phyloP scores from a whole-genome alignment of 208 protist genomes.

The Trypanosoma rangeli region DNA sequence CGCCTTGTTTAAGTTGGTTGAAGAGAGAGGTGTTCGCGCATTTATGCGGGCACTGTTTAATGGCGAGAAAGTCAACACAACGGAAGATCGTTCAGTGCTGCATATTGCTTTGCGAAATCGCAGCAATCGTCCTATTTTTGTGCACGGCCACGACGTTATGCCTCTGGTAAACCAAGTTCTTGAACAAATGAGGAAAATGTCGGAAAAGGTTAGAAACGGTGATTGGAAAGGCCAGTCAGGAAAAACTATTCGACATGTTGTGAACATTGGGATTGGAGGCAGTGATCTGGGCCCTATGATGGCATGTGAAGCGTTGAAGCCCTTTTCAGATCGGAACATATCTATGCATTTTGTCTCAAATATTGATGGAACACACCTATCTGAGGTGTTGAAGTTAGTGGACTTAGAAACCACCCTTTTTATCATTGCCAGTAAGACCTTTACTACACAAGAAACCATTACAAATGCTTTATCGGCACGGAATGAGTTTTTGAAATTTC shows the following conservation, averaged over 20 bases:
- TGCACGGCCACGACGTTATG: slow-evolving; percentile 96
- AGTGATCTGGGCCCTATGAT: slow-evolving; percentile 96
- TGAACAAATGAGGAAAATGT: slow-evolving; percentile 91
- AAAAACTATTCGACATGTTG: slow-evolving; percentile 94
- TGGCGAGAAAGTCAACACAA: slow-evolving; percentile 96
- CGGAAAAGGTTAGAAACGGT: slow-evolving; percentile 84
- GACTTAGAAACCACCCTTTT: slow-evolving; percentile 95
- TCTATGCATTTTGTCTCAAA: slow-evolving; percentile 96
- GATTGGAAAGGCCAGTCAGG: slow-evolving; percentile 95
- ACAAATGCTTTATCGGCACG: slow-evolving; percentile 94
- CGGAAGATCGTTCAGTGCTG: slow-evolving; percentile 93
- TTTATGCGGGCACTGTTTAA: slow-evolving; percentile 89
- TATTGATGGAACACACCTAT: slow-evolving; percentile 96
- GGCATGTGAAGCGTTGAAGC: slow-evolving; percentile 94
- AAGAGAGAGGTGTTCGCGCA: slow-evolving; percentile 72
- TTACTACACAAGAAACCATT: slow-evolving; percentile 97
- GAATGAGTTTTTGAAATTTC: slow-evolving; percentile 79
- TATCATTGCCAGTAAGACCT: slow-evolving; percentile 97
- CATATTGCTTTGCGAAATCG: slow-evolving; percentile 96
- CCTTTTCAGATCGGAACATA: slow-evolving; percentile 65
- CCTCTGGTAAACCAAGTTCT: slow-evolving; percentile 92
- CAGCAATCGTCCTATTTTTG: slow-evolving; percentile 76
- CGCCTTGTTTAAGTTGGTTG: slow-evolving; percentile 82
- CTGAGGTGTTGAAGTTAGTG: slow-evolving; percentile 82
- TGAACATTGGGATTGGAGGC: slow-evolving; percentile 98